These are phyloP conservation scores for Nemania abortiva DNA, from an alignment of 2,329 filamentous ascomycete species.

Conservation along the genomic window DNA sequence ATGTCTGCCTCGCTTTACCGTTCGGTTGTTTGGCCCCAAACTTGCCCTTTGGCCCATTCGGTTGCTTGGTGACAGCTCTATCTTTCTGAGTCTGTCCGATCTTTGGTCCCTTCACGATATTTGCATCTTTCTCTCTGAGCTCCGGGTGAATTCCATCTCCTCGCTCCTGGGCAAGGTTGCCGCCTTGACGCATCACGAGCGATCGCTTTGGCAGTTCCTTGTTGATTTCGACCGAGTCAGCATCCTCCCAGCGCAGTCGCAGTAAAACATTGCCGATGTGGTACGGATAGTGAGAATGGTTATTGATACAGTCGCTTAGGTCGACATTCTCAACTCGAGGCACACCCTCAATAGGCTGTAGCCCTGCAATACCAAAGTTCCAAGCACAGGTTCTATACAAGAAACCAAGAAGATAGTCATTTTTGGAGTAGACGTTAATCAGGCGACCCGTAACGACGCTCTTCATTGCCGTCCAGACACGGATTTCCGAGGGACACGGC, in stretches of 20 bases:
- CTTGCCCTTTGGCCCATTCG: conserved; percentile 26
- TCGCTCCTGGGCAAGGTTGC: conserved; percentile 4
- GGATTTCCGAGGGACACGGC: conserved; percentile 77
- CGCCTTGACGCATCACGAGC: conserved; percentile 25
- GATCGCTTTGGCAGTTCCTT: conserved; percentile 31
- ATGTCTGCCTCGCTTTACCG: conserved; percentile 21
- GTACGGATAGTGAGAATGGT: conserved; percentile 78
- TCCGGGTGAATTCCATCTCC: background rate
- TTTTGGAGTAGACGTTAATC: conserved; percentile 90
- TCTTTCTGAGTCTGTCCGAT: conserved; percentile 23
- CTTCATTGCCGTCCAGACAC: conserved; percentile 81
- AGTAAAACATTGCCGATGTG: conserved; percentile 75
- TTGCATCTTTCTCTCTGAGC: conserved; percentile 23
- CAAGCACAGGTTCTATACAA: conserved; percentile 86
- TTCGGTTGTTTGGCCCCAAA: conserved; percentile 16
- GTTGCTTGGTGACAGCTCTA: conserved; percentile 12
- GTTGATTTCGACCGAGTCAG: conserved; percentile 57
- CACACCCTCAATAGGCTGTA: conserved; percentile 79
- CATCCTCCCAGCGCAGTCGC: conserved; percentile 76
- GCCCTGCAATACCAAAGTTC: conserved; percentile 84
- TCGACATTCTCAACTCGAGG: conserved; percentile 75
- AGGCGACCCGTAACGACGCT: conserved; percentile 84
- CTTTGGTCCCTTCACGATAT: conserved; percentile 12
- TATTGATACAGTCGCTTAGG: conserved; percentile 73
- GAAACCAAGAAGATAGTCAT: conserved; percentile 90